phyloP scores from a whole-genome alignment of 495 filamentous ascomycete genomes.

The Friedmanniomyces endolithicus region DNA sequence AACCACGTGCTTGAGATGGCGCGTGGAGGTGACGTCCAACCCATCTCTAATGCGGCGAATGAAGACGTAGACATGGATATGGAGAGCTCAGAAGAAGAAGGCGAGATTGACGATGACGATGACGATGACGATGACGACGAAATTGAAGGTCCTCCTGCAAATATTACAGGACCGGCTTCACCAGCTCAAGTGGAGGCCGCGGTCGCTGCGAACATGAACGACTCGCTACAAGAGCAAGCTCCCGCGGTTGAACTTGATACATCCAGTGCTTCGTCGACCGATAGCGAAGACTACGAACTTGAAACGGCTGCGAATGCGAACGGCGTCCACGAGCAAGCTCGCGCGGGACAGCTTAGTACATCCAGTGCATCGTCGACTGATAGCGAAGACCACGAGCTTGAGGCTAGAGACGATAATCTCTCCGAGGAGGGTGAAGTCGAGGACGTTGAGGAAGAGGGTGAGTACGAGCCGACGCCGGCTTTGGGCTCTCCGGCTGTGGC shows the following conservation, averaged over 20 bases:
- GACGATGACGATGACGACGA: background rate
- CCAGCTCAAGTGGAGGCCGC: background rate
- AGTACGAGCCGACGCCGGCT: background rate
- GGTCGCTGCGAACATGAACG: background rate
- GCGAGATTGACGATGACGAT: background rate
- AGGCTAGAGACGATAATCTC: background rate
- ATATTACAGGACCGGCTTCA: background rate
- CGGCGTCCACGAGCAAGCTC: background rate
- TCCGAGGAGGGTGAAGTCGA: slow-evolving; percentile 28
- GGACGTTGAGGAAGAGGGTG: slow-evolving; percentile 14
- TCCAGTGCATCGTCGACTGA: background rate
- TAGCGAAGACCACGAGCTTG: background rate
- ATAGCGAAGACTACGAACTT: background rate
- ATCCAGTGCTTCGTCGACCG: background rate
- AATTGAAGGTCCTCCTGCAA: background rate
- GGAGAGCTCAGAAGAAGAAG: background rate
- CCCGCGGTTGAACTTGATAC: background rate
- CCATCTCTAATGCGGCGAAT: background rate
- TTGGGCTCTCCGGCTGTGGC: background rate
- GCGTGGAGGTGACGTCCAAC: no score
- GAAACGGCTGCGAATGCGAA: background rate
- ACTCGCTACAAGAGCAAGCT: background rate
- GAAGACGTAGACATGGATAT: slow-evolving; percentile 21
- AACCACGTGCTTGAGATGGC: no score
- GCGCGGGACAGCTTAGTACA: background rate